Conservation (phyloP, 371 early-diverging fungal genomes). For the Mortierella sp. region DNA sequence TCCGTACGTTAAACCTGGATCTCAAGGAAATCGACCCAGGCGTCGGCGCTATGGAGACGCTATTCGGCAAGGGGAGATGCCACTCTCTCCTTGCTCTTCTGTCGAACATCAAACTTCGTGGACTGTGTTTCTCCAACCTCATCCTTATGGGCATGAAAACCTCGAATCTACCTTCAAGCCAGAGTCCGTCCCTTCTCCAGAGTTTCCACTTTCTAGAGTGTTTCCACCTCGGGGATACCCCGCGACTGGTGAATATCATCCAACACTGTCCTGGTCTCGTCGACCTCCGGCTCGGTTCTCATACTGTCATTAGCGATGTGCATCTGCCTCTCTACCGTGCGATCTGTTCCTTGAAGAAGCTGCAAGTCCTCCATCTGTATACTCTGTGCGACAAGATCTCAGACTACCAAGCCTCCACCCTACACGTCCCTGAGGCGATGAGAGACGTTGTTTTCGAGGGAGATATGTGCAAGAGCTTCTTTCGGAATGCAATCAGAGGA, state of each 20-base stretch:
- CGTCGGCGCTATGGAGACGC: no score
- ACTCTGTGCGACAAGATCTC: no score
- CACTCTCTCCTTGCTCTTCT: not conserved
- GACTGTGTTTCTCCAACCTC: not conserved
- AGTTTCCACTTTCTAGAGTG: not conserved
- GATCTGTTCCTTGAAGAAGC: not conserved
- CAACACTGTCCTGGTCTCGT: not conserved
- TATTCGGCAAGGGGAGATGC: conserved; percentile 11
- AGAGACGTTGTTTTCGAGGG: not conserved
- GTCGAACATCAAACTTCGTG: not conserved
- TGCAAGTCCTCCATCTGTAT: not conserved
- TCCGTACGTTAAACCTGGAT: conserved; percentile 4
- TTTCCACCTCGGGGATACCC: not conserved
- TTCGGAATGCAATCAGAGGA: not conserved
- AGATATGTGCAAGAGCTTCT: no score
- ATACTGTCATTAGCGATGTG: not conserved
- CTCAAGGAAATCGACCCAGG: conserved; percentile 6
- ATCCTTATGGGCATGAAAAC: not conserved
- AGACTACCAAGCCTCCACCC: no score
- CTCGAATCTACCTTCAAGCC: not conserved
- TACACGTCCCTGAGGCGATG: no score
- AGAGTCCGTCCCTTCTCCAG: not conserved
- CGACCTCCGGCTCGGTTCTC: not conserved
- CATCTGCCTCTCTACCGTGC: not conserved
- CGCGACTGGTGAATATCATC: not conserved